Conservation (phyloP, 176 grass and related monocot genomes). For the Bonia amplexicaulis region DNA sequence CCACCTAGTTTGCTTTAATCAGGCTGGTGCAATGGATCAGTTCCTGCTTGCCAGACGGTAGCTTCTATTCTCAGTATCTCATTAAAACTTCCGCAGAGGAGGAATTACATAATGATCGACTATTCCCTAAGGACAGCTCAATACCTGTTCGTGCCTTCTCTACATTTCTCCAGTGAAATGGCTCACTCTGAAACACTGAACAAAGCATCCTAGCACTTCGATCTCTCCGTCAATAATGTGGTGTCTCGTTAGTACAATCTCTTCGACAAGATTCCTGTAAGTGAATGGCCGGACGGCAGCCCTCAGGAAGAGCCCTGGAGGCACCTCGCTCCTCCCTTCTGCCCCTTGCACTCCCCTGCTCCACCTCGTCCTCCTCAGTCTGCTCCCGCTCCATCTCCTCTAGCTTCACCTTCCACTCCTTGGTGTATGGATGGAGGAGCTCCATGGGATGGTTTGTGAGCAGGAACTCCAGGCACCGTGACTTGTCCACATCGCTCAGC, state of each 20-base stretch:
- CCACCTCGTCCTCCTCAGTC: conserved; percentile 41
- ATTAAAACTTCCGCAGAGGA: neutral
- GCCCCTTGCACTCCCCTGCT: conserved; percentile 16
- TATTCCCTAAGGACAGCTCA: neutral
- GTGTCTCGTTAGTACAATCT: conserved; percentile 85
- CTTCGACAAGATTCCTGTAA: conserved; percentile 90
- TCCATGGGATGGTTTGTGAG: conserved; percentile 79
- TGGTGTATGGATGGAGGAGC: conserved; percentile 89
- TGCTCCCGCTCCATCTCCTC: conserved; percentile 73
- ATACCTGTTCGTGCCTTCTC: neutral
- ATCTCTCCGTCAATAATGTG: conserved; percentile 82
- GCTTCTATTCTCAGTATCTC: neutral
- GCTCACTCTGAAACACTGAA: neutral
- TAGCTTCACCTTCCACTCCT: conserved; percentile 92
- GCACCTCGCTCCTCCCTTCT: conserved; percentile 31
- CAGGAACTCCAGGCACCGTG: conserved; percentile 73
- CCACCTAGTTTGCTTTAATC: neutral
- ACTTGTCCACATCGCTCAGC: conserved; percentile 52
- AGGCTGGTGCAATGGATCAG: neutral
- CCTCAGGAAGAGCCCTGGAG: conserved; percentile 57
- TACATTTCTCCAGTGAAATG: conserved; percentile 3
- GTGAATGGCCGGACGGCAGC: conserved; percentile 73
- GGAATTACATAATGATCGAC: neutral
- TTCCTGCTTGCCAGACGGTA: neutral
- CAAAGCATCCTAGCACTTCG: neutral